These are phyloP conservation scores for Aspergillus brunneoviolaceus DNA, from an alignment of 2,329 filamentous ascomycete species.

Conservation along the genomic window DNA sequence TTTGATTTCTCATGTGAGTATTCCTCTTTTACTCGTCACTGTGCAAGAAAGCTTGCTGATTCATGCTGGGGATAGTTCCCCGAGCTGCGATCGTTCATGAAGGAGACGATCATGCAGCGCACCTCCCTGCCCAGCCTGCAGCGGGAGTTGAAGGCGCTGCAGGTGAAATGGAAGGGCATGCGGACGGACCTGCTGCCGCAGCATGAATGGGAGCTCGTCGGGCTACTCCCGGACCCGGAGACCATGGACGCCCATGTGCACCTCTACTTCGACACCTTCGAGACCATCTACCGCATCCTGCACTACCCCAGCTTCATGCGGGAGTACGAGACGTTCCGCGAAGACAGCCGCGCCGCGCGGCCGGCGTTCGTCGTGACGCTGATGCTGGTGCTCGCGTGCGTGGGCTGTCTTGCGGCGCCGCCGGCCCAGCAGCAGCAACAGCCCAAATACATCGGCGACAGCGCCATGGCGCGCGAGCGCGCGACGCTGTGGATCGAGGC, in stretches of 20 bases:
- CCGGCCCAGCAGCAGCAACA: conserved; percentile 4
- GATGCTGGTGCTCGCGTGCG: conserved; percentile 23
- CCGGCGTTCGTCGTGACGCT: conserved; percentile 21
- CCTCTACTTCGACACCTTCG: conserved; percentile 25
- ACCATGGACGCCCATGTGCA: conserved; percentile 20
- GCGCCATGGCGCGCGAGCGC: conserved; percentile 18
- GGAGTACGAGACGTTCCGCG: conserved; percentile 23
- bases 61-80: conserved; percentile 15
- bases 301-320: conserved; percentile 24
- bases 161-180: conserved; percentile 21
- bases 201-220: conserved; percentile 14
- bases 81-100: conserved; percentile 24
- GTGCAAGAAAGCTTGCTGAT: neutral
- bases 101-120: conserved; percentile 21
- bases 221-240: conserved; percentile 22
- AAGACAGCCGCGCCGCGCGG: conserved; percentile 12
- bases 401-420: conserved; percentile 11
- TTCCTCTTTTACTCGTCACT: too few species aligned
- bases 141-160: conserved; percentile 20
- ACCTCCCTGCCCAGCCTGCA: conserved; percentile 21
- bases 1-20: conserved; percentile 22
- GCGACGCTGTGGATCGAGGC: conserved; percentile 21
- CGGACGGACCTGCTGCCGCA: conserved; percentile 9
- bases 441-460: conserved; percentile 20
- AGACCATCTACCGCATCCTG: conserved; percentile 23